Evolutionary conservation across 1,284 basidiomycete genomes (phyloP), one percentile per base, ranked within the genome.

Genomic region (Ceratobasidium sp.): DNA sequence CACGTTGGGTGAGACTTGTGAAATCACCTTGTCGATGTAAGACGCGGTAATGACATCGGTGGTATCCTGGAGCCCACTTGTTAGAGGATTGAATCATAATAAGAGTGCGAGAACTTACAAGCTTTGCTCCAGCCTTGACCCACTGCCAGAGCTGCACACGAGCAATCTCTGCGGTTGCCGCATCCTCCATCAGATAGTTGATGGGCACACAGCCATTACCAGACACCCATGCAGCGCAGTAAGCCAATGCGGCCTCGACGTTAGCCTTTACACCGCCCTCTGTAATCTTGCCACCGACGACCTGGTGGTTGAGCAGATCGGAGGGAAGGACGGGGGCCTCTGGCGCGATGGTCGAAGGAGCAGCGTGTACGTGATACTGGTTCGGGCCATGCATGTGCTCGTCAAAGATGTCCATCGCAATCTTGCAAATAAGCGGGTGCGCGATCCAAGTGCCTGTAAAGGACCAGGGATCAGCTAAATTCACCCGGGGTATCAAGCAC

Each of bases 81-180:
- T 36, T 34, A 60, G 36, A 50, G 26, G 14, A 9, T 53, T 34
- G 21, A 9, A 23, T 23, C 14, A 39, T 3, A 18, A 43, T 8
- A 9, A 6, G 28, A 26, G 3, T 39, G 9, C 5, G 26, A 12
- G 23, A 4, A 78, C 80, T 74, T 52, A 81, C 81, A 26, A 94
- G 87, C 74, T 90, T 90, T 71, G 88, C 83, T 57, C 85, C 85
- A 80, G 96, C 92, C 80, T 93, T 91, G 76, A 90, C 91, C 96
- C 97, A 99, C 81, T 97, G 95, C 97, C 97, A 99, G 64, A 99
- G 88, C 82, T 98, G 96, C 67, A 96, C 90, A 72, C 97, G 93
- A 55, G 97, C 94, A 76, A 97, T 97, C 82, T 98, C 96, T 3
- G 96, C 97, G 1, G 97, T 98, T 21, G 97, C 97, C 1, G 96